Conservation (phyloP, 164 flowering plant genomes). For the Vitis rupestris region DNA sequence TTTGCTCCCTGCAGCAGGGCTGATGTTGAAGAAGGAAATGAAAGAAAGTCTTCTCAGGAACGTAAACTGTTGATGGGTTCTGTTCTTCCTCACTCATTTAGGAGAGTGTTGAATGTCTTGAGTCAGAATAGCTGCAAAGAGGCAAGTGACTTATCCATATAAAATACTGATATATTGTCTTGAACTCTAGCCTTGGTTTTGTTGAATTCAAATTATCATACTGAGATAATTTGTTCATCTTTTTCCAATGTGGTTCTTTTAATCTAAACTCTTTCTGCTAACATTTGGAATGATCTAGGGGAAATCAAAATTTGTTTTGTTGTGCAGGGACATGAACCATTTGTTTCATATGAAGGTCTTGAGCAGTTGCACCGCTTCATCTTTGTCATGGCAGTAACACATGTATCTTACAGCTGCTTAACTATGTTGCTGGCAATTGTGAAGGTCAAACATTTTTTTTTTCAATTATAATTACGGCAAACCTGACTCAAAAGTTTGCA, state of each 20-base stretch:
- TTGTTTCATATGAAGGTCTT: constrained; percentile 95
- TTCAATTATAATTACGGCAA: not conserved
- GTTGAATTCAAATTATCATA: not conserved
- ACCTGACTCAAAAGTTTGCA: no score
- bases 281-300: not conserved
- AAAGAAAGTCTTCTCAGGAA: constrained; percentile 26
- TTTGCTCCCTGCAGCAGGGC: constrained; percentile 80
- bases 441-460: constrained; percentile 55
- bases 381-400: constrained; percentile 97
- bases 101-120: constrained; percentile 59
- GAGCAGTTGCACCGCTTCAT: constrained; percentile 98
- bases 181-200: constrained; percentile 1
- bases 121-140: constrained; percentile 61
- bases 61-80: constrained; percentile 59
- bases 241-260: not conserved
- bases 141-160: constrained; percentile 41
- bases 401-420: constrained; percentile 91
- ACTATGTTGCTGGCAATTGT: constrained; percentile 96
- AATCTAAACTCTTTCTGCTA: not conserved
- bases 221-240: not conserved
- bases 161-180: not conserved
- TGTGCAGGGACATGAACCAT: constrained; percentile 87
- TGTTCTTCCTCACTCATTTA: constrained; percentile 34
- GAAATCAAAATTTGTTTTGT: constrained; percentile 1
- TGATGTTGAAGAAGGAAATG: constrained; percentile 60